Conservation (phyloP, 345 rosid species). For the Excoecaria agallocha region DNA sequence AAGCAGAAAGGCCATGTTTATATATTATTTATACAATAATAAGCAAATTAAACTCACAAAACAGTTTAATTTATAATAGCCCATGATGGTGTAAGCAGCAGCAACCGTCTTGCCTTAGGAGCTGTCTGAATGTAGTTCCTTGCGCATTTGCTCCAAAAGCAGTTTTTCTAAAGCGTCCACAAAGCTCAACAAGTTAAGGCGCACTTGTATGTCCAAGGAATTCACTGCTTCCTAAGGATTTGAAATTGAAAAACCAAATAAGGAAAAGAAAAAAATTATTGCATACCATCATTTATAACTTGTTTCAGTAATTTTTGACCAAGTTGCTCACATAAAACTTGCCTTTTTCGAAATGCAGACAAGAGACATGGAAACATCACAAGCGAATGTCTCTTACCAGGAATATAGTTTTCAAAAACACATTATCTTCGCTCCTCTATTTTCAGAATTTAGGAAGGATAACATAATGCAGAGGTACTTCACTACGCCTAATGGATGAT, state of each 20-base stretch:
- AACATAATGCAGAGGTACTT: not conserved
- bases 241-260: slow-evolving; percentile 6
- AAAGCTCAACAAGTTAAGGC: slow-evolving; percentile 44
- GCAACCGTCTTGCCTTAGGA: slow-evolving; percentile 10
- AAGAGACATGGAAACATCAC: not conserved
- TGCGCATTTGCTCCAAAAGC: slow-evolving; percentile 37
- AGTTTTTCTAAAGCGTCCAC: slow-evolving; percentile 44
- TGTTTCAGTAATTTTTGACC: not conserved
- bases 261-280: not conserved
- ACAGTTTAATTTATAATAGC: no score
- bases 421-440: no score
- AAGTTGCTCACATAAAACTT: not conserved
- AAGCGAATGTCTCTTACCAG: not conserved
- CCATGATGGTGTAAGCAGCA: not conserved
- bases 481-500: not conserved
- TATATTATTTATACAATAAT: slow-evolving; percentile 1
- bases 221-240: slow-evolving; percentile 44
- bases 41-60: not conserved
- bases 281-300: not conserved
- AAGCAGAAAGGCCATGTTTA: not conserved
- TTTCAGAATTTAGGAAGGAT: not conserved
- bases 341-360: not conserved
- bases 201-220: slow-evolving; percentile 34
- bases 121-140: slow-evolving; percentile 26
- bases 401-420: not conserved